These are phyloP conservation scores for Sarocladium brachiariae DNA, from an alignment of 2,329 filamentous ascomycete genomes.

Conservation along the genomic window DNA sequence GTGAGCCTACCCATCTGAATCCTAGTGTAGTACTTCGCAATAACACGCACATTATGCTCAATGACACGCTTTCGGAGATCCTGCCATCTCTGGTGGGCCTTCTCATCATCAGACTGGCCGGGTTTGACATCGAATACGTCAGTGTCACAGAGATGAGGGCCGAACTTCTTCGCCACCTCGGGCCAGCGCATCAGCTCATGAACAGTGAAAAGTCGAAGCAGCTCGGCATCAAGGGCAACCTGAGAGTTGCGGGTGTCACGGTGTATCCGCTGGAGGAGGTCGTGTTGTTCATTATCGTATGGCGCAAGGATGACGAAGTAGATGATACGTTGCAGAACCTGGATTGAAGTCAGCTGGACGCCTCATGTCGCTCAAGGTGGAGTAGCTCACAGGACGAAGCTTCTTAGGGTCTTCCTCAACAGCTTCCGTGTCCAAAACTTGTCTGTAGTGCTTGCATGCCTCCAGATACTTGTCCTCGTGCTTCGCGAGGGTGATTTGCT, in stretches of 20 bases:
- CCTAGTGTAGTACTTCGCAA: conserved; percentile 98
- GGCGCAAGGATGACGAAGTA: conserved; percentile 96
- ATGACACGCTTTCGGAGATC: conserved; percentile 97
- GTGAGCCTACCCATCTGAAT: conserved; percentile 89
- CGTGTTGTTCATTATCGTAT: conserved; percentile 97
- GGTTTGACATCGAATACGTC: conserved; percentile 76
- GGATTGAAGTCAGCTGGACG: conserved; percentile 14
- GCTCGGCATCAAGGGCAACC: conserved; percentile 72
- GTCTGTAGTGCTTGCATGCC: conserved; percentile 95
- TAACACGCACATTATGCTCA: conserved; percentile 95
- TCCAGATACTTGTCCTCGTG: conserved; percentile 97
- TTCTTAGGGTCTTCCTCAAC: conserved; percentile 85
- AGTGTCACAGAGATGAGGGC: conserved; percentile 76
- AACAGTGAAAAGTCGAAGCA: conserved; percentile 91
- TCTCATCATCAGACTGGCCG: conserved; percentile 63
- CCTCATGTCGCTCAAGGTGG: background rate
- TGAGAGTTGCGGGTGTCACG: conserved; percentile 74
- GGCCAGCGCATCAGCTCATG: conserved; percentile 99
- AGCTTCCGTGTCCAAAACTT: conserved; percentile 91
- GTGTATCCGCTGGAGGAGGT: conserved; percentile 88
- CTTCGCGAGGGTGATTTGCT: conserved; percentile 92
- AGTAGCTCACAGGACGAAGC: conserved; percentile 66
- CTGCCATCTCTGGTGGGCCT: conserved; percentile 81
- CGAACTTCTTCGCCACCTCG: conserved; percentile 81
- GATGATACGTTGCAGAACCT: conserved; percentile 91